Evolutionary conservation across 345 rosid genomes (phyloP).

Genomic region (Aquilaria yunnanensis): DNA sequence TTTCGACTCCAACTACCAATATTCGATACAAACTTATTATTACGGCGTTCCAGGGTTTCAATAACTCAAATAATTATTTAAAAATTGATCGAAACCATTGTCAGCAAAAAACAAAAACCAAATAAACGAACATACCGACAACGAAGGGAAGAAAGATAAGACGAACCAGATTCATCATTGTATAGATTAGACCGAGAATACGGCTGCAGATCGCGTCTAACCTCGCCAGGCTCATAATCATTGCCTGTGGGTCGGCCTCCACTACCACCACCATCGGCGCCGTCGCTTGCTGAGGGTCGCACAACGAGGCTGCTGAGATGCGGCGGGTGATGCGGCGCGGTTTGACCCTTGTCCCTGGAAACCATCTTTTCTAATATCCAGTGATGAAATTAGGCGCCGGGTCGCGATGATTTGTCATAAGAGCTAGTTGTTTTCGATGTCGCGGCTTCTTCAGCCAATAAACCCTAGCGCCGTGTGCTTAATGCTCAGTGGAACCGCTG

Average conservation of each 20-base stretch:
- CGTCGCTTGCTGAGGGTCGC: conserved; percentile 55
- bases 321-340: conserved; percentile 59
- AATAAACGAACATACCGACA: background rate
- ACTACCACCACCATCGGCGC: conserved; percentile 28
- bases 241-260: conserved; percentile 26
- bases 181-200: conserved; percentile 49
- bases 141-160: background rate
- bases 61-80: too few relatives aligned
- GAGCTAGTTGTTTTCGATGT: too few relatives aligned
- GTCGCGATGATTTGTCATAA: too few relatives aligned
- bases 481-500: too few relatives aligned
- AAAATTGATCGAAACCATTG: too few relatives aligned
- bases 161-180: conserved; percentile 54
- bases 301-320: conserved; percentile 83
- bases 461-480: too few relatives aligned
- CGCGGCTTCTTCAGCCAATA: too few relatives aligned
- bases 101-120: background rate
- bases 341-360: conserved; percentile 58
- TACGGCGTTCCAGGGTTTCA: too few relatives aligned
- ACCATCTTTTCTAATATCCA: conserved; percentile 37
- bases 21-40: too few relatives aligned
- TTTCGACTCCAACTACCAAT: too few relatives aligned
- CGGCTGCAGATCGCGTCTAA: conserved; percentile 47
- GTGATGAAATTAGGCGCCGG: too few relatives aligned
- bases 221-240: conserved; percentile 60